phyloP scores from a whole-genome alignment of 805 yeast genomes.

The Aciculoconidium aculeatum region DNA sequence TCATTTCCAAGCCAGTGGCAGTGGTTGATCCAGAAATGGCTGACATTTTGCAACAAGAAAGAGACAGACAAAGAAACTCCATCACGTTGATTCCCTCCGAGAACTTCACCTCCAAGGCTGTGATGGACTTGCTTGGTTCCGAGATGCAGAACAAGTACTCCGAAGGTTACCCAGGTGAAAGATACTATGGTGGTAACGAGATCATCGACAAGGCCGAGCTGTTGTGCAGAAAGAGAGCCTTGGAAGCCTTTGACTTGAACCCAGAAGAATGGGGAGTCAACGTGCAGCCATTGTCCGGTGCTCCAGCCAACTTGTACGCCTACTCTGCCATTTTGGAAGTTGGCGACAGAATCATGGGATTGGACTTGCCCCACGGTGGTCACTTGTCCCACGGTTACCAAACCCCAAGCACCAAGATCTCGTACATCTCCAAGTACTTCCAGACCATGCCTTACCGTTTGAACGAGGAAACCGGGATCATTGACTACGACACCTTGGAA shows the following conservation, averaged over 20 bases:
- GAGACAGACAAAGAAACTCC: conserved; percentile 87
- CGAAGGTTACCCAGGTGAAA: conserved; percentile 98
- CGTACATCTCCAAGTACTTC: conserved; percentile 93
- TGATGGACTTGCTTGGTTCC: conserved; percentile 93
- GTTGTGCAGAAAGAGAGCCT: conserved; percentile 90
- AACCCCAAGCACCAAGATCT: conserved; percentile 87
- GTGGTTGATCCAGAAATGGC: conserved; percentile 81
- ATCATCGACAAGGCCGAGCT: conserved; percentile 90
- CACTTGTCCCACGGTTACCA: conserved; percentile 98
- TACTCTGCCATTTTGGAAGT: conserved; percentile 93
- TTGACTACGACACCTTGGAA: conserved; percentile 94
- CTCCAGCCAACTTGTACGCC: conserved; percentile 96
- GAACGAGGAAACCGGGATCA: conserved; percentile 83
- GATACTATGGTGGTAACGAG: conserved; percentile 99
- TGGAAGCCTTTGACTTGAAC: conserved; percentile 77
- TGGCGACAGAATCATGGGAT: conserved; percentile 96
- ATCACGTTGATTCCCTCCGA: conserved; percentile 94
- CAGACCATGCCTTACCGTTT: conserved; percentile 99
- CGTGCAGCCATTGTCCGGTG: conserved; percentile 93
- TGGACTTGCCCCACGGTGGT: conserved; percentile 98
- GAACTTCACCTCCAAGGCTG: conserved; percentile 94
- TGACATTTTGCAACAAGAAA: conserved; percentile 69
- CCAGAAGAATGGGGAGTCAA: conserved; percentile 95
- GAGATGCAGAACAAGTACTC: conserved; percentile 98
- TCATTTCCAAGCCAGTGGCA: conserved; percentile 55